Base-by-base conservation (phyloP, 257 asterid genomes). In the Penstemon newberryi region DNA sequence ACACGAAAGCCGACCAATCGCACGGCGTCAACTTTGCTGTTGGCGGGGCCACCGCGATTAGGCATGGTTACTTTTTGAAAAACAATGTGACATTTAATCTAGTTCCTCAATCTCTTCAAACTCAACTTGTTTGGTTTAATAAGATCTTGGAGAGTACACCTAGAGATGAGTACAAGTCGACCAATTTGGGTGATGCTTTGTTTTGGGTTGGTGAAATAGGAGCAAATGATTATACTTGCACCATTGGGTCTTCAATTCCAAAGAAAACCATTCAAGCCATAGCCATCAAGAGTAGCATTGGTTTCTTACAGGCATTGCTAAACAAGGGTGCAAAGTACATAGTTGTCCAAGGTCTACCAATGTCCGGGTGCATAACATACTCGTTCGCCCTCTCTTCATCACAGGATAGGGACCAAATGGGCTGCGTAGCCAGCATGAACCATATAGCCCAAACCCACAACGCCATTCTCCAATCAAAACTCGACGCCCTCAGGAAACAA, bases 151-250 rank as follows among this genome's bases (percentile, higher is more conserved):
- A 56, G 42, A 61, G 18, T 3, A 85, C 86, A 0, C 80, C 85
- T 0, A 58, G 7, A 11, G n/a, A n/a, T n/a, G 80, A 80, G 77
- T 89, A 95, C 19, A 60, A 65, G 39, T 74, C 54, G 5, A 75
- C n/a, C n/a, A n/a, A 55, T 12, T 76, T 89, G 8, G 76, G 63
- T 5, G 85, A 87, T 73, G 76, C 96, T 12, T 59, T 90, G 87
- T 61, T 90, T 67, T 90, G 96, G 96, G 70, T 86, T 1, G 95
- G 95, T 43, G 95, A 85, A 62, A 85, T 89, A 50, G 96, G 95
- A 37, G 88, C 82, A 6, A 90, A 90, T 73, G 96, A 87, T 63
- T 87, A 87, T 41, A 85, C 96, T 0, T 85, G 88, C 71, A 77
- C 72, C 72, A 62, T 82, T 57, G 91, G 81, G 54, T 76, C 91